Percentiles rank a stretch among this genome's conserved stretches.
Evolutionary conservation across 306 rosid genomes (phyloP).

Genomic region (Mucuna pruriens): DNA sequence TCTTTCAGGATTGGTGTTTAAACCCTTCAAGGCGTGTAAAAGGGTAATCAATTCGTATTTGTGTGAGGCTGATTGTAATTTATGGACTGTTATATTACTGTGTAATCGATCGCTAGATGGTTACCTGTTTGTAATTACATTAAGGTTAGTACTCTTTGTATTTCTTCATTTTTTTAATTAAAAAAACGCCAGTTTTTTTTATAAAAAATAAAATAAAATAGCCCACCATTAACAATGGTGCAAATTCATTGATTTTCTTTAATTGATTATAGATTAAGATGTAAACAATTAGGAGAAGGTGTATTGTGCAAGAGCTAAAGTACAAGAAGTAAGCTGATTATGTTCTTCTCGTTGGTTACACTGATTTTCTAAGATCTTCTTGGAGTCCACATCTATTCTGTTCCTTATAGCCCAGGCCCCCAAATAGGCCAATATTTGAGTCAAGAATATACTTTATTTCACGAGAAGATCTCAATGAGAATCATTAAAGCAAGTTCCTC

Average conservation of each 20-base stretch:
- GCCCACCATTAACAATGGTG: neutral
- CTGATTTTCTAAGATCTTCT: neutral
- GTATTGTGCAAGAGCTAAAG: slow-evolving; percentile 5
- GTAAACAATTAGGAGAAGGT: neutral
- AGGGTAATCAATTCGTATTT: neutral
- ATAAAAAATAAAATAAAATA: neutral
- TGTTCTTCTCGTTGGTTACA: neutral
- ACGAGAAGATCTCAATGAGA: slow-evolving; percentile 5
- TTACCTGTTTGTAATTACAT: too few relatives aligned
- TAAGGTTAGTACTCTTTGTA: neutral
- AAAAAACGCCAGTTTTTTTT: too few relatives aligned
- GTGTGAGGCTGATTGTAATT: too few relatives aligned
- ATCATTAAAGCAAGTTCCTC: slow-evolving; percentile 41
- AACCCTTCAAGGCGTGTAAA: neutral
- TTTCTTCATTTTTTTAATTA: neutral
- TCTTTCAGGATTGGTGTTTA: neutral
- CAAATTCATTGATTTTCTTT: neutral
- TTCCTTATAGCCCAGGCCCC: neutral
- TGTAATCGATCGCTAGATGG: too few relatives aligned
- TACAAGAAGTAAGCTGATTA: neutral
- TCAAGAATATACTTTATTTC: neutral
- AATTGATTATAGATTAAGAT: neutral
- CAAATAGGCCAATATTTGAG: too few relatives aligned
- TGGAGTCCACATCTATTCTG: neutral
- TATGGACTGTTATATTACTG: too few relatives aligned